Evolutionary conservation across 1,139 yeast species (phyloP).

Genomic region (Geotrichum phurueaensis): DNA sequence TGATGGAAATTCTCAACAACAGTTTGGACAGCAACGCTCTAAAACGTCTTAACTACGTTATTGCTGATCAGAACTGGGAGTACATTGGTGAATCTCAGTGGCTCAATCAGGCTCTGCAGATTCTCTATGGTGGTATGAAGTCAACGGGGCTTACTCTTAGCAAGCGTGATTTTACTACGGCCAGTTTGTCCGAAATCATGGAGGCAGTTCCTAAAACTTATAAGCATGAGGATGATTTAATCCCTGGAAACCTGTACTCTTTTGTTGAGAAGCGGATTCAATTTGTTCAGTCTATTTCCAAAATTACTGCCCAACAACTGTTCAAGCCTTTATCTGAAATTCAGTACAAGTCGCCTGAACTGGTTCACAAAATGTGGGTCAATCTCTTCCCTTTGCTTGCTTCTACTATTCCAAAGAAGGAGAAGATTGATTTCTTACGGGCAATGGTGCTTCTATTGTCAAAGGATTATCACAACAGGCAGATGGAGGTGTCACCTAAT

Average conservation of each 20-base stretch:
- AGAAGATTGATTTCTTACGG: slow-evolving; percentile 75
- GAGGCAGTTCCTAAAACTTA: slow-evolving; percentile 32
- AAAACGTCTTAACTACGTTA: slow-evolving; percentile 75
- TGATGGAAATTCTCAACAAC: slow-evolving; percentile 73
- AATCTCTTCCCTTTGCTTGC: slow-evolving; percentile 77
- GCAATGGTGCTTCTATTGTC: slow-evolving; percentile 73
- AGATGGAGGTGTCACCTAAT: slow-evolving; percentile 79
- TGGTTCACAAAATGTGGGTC: slow-evolving; percentile 82
- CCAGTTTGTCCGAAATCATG: slow-evolving; percentile 47
- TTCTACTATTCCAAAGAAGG: slow-evolving; percentile 65
- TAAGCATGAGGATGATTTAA: slow-evolving; percentile 22
- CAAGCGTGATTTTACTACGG: slow-evolving; percentile 48
- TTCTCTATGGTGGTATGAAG: slow-evolving; percentile 74
- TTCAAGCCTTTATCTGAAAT: slow-evolving; percentile 70
- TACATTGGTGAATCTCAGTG: slow-evolving; percentile 87
- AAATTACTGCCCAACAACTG: slow-evolving; percentile 53
- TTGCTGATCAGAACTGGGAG: slow-evolving; percentile 96
- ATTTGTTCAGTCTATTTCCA: slow-evolving; percentile 45
- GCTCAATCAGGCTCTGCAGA: slow-evolving; percentile 89
- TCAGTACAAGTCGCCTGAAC: slow-evolving; percentile 73
- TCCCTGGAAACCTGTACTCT: slow-evolving; percentile 26
- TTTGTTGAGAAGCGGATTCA: slow-evolving; percentile 48
- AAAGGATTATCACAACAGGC: slow-evolving; percentile 86
- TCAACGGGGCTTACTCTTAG: slow-evolving; percentile 44
- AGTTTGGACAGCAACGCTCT: slow-evolving; percentile 75